Evolutionary conservation across 176 grass and related monocot species (phyloP).

Genomic region (Chloris gayana): DNA sequence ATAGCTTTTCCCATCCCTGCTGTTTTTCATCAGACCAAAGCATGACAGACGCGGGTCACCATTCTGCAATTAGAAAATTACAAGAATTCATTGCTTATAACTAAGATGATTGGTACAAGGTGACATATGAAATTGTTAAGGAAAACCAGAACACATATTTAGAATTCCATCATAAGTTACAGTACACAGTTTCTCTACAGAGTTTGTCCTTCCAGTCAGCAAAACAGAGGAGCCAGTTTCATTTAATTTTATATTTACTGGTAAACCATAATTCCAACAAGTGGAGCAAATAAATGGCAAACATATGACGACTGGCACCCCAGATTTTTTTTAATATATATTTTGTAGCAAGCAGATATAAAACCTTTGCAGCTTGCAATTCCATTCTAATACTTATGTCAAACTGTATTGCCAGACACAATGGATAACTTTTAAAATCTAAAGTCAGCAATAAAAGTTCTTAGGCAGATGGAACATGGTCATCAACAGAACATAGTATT

Average conservation of each 20-base stretch:
- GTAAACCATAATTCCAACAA: slow-evolving; percentile 1
- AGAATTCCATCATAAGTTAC: not conserved
- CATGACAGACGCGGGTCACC: slow-evolving; percentile 75
- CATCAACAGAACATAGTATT: slow-evolving; percentile 10
- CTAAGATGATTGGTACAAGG: slow-evolving; percentile 18
- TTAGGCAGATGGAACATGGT: not conserved
- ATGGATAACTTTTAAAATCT: not conserved
- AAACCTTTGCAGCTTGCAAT: not conserved
- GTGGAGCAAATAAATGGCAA: not conserved
- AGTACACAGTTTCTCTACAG: not conserved
- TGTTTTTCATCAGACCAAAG: slow-evolving; percentile 95
- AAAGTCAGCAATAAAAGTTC: not conserved
- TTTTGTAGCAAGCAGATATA: slow-evolving; percentile 5
- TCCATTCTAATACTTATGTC: not conserved
- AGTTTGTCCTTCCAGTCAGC: not conserved
- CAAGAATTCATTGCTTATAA: slow-evolving; percentile 9
- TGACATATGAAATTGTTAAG: not conserved
- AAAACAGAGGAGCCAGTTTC: not conserved
- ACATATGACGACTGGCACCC: not conserved
- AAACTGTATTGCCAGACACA: slow-evolving; percentile 7
- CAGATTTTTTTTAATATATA: not conserved
- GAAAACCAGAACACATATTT: slow-evolving; percentile 2
- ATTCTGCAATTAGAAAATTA: slow-evolving; percentile 56
- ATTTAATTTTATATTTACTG: slow-evolving; percentile 21
- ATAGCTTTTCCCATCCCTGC: slow-evolving; percentile 89